Conservation (phyloP, 2,329 filamentous ascomycete genomes). For the Botryotinia narcissicola region DNA sequence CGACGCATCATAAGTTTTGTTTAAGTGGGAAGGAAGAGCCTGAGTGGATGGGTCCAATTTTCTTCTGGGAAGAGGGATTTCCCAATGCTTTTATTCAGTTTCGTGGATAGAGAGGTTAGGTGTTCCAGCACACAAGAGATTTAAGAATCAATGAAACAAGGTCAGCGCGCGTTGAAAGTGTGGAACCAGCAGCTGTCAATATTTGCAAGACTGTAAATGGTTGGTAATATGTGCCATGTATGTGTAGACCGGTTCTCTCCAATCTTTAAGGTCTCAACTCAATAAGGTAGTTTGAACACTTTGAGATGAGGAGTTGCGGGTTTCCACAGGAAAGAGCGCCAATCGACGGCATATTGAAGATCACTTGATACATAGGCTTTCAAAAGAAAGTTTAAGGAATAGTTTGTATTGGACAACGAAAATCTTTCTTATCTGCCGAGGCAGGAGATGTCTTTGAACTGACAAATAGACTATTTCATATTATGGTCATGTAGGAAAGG, state of each 20-base stretch:
- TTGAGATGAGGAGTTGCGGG: neutral
- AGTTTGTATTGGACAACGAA: neutral
- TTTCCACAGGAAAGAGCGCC: neutral
- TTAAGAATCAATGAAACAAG: neutral
- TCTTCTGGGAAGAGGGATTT: neutral
- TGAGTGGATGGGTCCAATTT: neutral
- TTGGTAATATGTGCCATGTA: neutral
- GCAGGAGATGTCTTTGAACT: neutral
- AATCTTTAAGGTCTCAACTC: neutral
- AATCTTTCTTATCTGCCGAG: neutral
- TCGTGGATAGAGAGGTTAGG: neutral
- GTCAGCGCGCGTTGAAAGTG: neutral
- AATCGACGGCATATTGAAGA: neutral
- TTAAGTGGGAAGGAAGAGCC: neutral
- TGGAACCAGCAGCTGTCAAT: neutral
- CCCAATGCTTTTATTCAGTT: neutral
- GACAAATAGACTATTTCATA: constrained; percentile 1
- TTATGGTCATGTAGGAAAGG: neutral
- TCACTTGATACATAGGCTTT: neutral
- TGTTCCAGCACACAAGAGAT: neutral
- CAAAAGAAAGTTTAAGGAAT: neutral
- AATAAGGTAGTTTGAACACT: neutral
- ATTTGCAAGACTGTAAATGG: neutral
- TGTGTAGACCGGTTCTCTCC: neutral
- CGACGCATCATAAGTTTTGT: constrained; percentile 14